phyloP scores from a whole-genome alignment of 225 moss, liverwort and hornwort species.

The Physcomitrellopsis africana region DNA sequence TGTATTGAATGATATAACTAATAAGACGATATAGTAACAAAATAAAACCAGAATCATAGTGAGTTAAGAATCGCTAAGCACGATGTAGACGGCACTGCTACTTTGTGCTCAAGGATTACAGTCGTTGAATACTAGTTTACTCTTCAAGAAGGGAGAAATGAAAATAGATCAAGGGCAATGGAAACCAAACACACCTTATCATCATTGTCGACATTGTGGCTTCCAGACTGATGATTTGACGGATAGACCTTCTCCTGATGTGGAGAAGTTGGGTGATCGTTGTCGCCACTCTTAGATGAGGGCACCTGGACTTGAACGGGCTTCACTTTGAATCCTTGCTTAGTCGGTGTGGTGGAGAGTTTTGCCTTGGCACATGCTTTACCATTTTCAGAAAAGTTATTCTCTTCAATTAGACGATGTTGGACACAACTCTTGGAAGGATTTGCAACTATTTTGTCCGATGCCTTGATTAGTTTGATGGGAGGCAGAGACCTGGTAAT shows the following conservation, averaged over 20 bases:
- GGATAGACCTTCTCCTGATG: slow-evolving; percentile 25
- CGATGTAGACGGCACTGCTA: no score
- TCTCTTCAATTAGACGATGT: slow-evolving; percentile 42
- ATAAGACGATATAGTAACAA: no score
- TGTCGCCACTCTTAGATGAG: slow-evolving; percentile 30
- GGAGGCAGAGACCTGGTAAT: slow-evolving; percentile 54
- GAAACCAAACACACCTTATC: slow-evolving; percentile 43
- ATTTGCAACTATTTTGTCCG: slow-evolving; percentile 27
- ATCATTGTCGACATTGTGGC: slow-evolving; percentile 20
- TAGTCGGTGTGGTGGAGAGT: slow-evolving; percentile 37
- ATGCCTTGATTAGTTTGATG: slow-evolving; percentile 43
- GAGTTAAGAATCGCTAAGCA: no score
- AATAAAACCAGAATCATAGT: no score
- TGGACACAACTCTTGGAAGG: slow-evolving; percentile 38
- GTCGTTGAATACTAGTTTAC: no score
- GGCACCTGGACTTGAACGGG: slow-evolving; percentile 34
- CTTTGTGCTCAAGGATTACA: no score
- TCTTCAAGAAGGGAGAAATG: background rate
- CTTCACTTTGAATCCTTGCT: slow-evolving; percentile 43
- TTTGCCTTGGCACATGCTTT: slow-evolving; percentile 51
- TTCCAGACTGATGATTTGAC: slow-evolving; percentile 33
- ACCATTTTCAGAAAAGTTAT: slow-evolving; percentile 57
- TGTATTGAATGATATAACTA: background rate
- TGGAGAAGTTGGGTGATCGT: slow-evolving; percentile 21
- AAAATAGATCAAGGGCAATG: background rate